Evolutionary conservation across 495 filamentous ascomycete species (phyloP), one percentile per base, ranked within the genome.

Genomic region (Bryoglossum gracile): DNA sequence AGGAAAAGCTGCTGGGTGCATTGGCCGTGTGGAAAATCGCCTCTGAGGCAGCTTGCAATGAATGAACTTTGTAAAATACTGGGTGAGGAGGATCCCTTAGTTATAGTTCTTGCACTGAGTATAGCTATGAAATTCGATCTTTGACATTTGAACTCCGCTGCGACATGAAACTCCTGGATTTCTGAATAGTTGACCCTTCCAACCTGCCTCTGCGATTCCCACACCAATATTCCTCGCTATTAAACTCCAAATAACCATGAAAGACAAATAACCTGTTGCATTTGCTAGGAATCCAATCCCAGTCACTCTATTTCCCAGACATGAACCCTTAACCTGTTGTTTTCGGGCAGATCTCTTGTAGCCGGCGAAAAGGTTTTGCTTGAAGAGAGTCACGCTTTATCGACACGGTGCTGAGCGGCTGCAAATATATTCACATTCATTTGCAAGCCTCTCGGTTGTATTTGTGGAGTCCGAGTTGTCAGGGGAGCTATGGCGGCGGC

Each of bases 1-100:
- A 44, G 5, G 17, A 44, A 26, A 6, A 44, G 41, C 41, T 44
- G 22, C 41, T 44, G 1, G 18, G n/a, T 44, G 22, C 18, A 18
- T 18, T 39, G 8, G 36, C 36, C 8, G 8, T 39, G 3, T 39
- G 21, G 36, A 39, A 39, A 39, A 39, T 39, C 21, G 36, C 36
- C 36, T 39, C 28, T 2, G 8, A 39, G 21, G 36, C 36, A 39
- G 36, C 36, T 16, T 39, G 1, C 8, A 39, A 39, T 39, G 21
- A 39, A 39, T 39, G 36, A 18, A 39, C 21, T 1, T 32, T 32
- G n/a, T 32, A 32, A 32, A 32, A 32, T 32, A 8, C 28, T 32
- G n/a, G n/a, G n/a, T 32, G 1, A 32, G n/a, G n/a, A 32, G 28
- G 28, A 32, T 32, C 28, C 28, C 28, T 32, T 32, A 32, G 8